Conservation (phyloP, 176 grass and related monocot genomes). For the Areca catechu region DNA sequence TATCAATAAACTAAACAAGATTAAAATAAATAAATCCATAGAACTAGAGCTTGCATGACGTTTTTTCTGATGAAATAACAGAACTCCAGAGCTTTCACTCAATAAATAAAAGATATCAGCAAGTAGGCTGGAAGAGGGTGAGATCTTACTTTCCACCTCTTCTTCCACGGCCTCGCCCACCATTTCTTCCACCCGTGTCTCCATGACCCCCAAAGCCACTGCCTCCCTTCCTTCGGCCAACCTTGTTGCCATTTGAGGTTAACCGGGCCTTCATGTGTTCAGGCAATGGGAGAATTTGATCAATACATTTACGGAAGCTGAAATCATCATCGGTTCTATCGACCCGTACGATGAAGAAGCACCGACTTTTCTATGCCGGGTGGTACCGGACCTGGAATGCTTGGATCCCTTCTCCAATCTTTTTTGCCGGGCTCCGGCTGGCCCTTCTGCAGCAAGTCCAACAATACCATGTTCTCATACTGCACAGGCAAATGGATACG, state of each 20-base stretch:
- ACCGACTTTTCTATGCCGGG: conserved; percentile 54
- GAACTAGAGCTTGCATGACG: too few species aligned
- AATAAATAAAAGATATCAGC: background rate
- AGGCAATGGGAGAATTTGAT: conserved; percentile 75
- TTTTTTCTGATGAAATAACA: too few species aligned
- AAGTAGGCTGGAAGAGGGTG: background rate
- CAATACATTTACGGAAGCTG: conserved; percentile 94
- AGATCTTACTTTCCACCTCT: background rate
- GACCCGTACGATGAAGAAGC: conserved; percentile 67
- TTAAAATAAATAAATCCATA: too few species aligned
- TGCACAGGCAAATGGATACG: conserved; percentile 19
- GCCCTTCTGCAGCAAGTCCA: conserved; percentile 74
- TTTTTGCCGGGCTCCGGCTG: conserved; percentile 47
- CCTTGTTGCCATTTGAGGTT: conserved; percentile 10
- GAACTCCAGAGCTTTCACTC: too few species aligned
- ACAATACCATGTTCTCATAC: conserved; percentile 81
- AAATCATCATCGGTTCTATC: conserved; percentile 76
- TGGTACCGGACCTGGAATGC: conserved; percentile 80
- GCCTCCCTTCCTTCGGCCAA: conserved; percentile 21
- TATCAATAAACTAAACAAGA: too few species aligned
- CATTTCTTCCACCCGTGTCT: conserved; percentile 23
- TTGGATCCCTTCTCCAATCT: conserved; percentile 66
- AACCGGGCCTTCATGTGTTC: conserved; percentile 45
- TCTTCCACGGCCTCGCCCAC: conserved; percentile 40
- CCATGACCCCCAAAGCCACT: conserved; percentile 26